Base-by-base conservation (phyloP, 495 filamentous ascomycete species). In the Entonaema liquescens region DNA sequence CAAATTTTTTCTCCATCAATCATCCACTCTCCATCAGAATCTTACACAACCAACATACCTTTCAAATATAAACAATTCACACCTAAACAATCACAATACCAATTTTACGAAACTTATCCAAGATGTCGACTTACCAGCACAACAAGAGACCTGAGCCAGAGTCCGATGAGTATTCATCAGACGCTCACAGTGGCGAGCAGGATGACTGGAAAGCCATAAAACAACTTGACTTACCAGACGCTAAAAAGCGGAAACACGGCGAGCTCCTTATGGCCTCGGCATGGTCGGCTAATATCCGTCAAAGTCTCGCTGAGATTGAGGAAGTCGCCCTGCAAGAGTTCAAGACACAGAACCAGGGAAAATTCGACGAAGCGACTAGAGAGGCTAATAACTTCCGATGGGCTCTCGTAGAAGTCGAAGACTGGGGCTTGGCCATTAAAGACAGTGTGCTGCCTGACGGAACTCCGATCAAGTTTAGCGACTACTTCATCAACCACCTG, bases 361-460 rank as follows among this genome's bases (percentile, higher is more conserved):
- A 26, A 15, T 13, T 53, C 9, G 12, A n/a, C 1, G 4, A 52
- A 13, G 49, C 49, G 11, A 7, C 4, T 12, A 6, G 2, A 5
- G 13, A 28, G 5, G 12, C 25, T 2, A 12, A 15, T 8, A 3
- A 53, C 7, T n/a, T 29, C 15, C 23, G 15, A 12, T 29, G 26
- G 26, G 49, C 26, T 2, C 49, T 53, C 23, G 8, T 29, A 2
- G 49, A 53, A 29, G 49, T 53, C 12, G 49, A 53, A n/a, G 49
- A 53, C 49, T 53, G 49, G 49, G 49, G 49, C 4, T 53, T 53
- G 12, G 49, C 49, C 15, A 28, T 53, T 13, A 53, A 21, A 29
- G 26, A 29, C 7, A 21, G 25, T 2, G 5, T 28, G 15, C 49
- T 53, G 1, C 49, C 49, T 17, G 49, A 53, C 25, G 49, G 49